These are phyloP conservation scores for Cercospora sojina DNA, from an alignment of 2,329 filamentous ascomycete genomes.

Conservation along the genomic window DNA sequence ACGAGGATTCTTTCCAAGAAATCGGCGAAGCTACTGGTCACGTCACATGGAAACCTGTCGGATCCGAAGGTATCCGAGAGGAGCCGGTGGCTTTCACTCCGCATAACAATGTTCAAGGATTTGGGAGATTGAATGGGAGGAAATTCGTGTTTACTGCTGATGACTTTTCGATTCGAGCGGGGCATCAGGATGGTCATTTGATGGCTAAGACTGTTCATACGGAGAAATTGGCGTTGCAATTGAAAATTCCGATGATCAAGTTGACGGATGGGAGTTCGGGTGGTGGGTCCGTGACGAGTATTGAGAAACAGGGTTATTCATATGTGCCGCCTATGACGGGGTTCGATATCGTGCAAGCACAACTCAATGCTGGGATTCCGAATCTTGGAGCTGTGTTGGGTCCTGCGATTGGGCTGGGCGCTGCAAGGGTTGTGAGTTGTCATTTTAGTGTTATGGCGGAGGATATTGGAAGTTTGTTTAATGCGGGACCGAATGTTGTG, in stretches of 20 bases:
- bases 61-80: slow-evolving; percentile 43
- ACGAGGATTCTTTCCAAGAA: slow-evolving; percentile 57
- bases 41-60: slow-evolving; percentile 56
- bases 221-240: slow-evolving; percentile 59
- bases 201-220: slow-evolving; percentile 58
- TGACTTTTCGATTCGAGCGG: slow-evolving; percentile 62
- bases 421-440: slow-evolving; percentile 60
- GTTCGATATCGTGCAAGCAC: slow-evolving; percentile 54
- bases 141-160: slow-evolving; percentile 62
- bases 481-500: slow-evolving; percentile 64
- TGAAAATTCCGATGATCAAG: slow-evolving; percentile 62
- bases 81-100: slow-evolving; percentile 55
- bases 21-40: slow-evolving; percentile 61
- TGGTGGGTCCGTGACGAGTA: slow-evolving; percentile 62
- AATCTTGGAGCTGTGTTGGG: slow-evolving; percentile 64
- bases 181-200: slow-evolving; percentile 62
- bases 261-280: slow-evolving; percentile 64
- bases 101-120: slow-evolving; percentile 62
- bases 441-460: slow-evolving; percentile 67
- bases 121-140: slow-evolving; percentile 51
- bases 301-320: slow-evolving; percentile 55
- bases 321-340: slow-evolving; percentile 60
- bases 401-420: slow-evolving; percentile 63
- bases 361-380: slow-evolving; percentile 63
- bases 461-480: slow-evolving; percentile 62